Evolutionary conservation across 1,284 basidiomycete genomes (phyloP).

Genomic region (Schizophyllum commune): DNA sequence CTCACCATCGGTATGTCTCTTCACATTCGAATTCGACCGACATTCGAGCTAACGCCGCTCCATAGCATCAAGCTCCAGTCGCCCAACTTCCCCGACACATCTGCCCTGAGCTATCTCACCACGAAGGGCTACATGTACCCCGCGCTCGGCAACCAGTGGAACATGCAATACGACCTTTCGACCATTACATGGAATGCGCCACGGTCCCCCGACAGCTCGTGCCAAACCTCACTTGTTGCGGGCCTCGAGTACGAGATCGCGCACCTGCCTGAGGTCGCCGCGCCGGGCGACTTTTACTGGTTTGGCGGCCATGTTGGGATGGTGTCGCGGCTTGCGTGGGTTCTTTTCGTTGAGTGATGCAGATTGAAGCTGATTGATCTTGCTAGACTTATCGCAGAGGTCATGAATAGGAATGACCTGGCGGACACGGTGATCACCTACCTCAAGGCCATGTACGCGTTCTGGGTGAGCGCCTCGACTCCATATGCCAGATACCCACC

Average conservation of each 20-base stretch:
- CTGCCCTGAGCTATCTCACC: slow-evolving; percentile 23
- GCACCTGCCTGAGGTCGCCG: slow-evolving; percentile 18
- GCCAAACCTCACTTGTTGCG: slow-evolving; percentile 18
- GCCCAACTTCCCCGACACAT: slow-evolving; percentile 18
- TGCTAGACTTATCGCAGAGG: slow-evolving; percentile 24
- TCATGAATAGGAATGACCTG: slow-evolving; percentile 23
- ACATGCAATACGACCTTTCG: slow-evolving; percentile 21
- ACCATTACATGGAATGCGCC: slow-evolving; percentile 25
- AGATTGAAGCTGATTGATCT: not conserved
- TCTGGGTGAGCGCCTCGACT: slow-evolving; percentile 14
- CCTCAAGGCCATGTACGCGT: slow-evolving; percentile 16
- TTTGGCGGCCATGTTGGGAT: slow-evolving; percentile 23
- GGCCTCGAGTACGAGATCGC: slow-evolving; percentile 26
- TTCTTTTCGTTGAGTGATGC: not conserved
- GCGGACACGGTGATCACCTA: slow-evolving; percentile 19
- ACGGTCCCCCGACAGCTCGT: slow-evolving; percentile 23
- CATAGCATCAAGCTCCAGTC: slow-evolving; percentile 17
- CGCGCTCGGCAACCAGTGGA: slow-evolving; percentile 23
- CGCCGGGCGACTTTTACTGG: slow-evolving; percentile 25
- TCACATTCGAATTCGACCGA: not conserved
- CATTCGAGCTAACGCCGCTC: not conserved
- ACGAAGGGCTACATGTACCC: slow-evolving; percentile 29
- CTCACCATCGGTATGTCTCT: slow-evolving; percentile 23
- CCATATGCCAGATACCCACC: too few species aligned
- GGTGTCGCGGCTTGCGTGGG: slow-evolving; percentile 23